Evolutionary conservation across 495 filamentous ascomycete genomes (phyloP).

Genomic region (Entonaema liquescens): DNA sequence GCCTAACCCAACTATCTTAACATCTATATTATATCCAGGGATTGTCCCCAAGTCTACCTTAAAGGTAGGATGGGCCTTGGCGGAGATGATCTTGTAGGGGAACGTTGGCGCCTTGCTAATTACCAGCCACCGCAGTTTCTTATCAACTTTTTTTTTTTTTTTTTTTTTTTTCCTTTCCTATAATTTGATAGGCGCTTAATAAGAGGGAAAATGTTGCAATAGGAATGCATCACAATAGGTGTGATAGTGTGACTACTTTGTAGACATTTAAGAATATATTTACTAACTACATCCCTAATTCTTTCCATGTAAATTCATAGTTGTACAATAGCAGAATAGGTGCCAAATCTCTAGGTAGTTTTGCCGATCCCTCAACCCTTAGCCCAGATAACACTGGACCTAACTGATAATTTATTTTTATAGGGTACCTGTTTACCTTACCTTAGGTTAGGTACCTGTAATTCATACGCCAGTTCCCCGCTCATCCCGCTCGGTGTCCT

Average conservation of each 20-base stretch:
- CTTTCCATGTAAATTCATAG: too few relatives aligned
- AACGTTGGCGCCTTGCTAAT: background rate
- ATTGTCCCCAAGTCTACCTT: background rate
- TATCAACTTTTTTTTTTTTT: background rate
- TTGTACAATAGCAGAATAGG: too few relatives aligned
- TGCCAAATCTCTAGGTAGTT: too few relatives aligned
- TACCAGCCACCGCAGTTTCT: slow-evolving; percentile 28
- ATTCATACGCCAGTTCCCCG: background rate
- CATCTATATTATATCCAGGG: too few relatives aligned
- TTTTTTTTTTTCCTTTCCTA: background rate
- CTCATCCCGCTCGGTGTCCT: background rate
- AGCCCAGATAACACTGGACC: too few relatives aligned
- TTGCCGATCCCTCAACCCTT: too few relatives aligned
- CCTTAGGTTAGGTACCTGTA: background rate
- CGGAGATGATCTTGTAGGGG: background rate
- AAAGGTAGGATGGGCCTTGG: slow-evolving; percentile 15
- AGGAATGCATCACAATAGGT: background rate
- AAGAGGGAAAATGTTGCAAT: background rate
- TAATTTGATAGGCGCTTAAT: background rate
- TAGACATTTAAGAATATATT: too few relatives aligned
- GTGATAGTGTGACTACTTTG: too few relatives aligned
- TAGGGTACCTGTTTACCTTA: too few relatives aligned
- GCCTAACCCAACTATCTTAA: too few relatives aligned
- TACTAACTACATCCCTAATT: too few relatives aligned
- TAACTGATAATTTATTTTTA: too few relatives aligned